These are phyloP conservation scores for Rubia balearica DNA, from an alignment of 305 asterid genomes.

Conservation along the genomic window DNA sequence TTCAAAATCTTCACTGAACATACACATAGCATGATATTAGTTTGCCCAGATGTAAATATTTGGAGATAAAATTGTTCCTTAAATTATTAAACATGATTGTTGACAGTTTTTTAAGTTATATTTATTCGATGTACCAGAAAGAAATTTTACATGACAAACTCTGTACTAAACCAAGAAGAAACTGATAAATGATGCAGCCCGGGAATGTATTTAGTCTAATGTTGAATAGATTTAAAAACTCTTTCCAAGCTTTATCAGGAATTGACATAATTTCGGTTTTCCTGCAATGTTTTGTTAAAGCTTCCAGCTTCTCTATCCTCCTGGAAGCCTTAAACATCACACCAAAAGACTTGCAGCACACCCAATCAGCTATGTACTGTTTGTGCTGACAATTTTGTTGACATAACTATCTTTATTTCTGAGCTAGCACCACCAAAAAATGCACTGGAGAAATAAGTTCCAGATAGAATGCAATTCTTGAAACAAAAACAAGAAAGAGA, in stretches of 20 bases:
- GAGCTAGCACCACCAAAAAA: background rate
- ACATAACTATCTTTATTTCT: background rate
- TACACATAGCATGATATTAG: constrained; percentile 17
- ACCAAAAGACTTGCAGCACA: background rate
- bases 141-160: background rate
- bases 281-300: background rate
- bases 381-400: background rate
- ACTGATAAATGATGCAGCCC: background rate
- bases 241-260: background rate
- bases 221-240: background rate
- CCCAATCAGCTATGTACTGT: background rate
- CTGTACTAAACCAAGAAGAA: background rate
- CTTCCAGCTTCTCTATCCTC: background rate
- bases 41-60: background rate
- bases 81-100: background rate
- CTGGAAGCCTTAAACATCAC: background rate
- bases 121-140: background rate
- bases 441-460: background rate
- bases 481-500: background rate
- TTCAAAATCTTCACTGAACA: constrained; percentile 70
- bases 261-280: background rate
- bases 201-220: background rate
- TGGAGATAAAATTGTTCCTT: background rate
- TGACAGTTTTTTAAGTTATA: background rate
- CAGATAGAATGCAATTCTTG: background rate